Conservation (phyloP, 768 basidiomycete species). For the Cystobasidiopsis lactophilus region DNA sequence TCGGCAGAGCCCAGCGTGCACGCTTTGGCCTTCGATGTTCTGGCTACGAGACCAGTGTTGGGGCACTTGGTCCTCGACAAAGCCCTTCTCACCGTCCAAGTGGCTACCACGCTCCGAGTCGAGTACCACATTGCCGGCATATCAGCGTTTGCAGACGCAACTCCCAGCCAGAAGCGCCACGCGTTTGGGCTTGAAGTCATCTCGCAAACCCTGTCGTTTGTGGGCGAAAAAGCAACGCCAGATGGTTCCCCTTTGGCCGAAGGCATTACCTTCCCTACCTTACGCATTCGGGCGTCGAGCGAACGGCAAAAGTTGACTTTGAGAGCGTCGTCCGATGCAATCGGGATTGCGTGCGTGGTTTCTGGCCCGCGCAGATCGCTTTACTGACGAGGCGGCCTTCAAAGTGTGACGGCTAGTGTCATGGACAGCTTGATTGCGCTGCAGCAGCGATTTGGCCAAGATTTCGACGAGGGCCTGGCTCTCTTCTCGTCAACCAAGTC, state of each 20-base stretch:
- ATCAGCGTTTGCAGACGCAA: too few relatives aligned
- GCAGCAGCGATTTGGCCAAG: constrained; percentile 72
- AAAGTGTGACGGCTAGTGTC: constrained; percentile 59
- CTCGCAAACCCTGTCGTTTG: constrained; percentile 12
- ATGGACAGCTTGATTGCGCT: constrained; percentile 65
- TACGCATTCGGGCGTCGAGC: neutral
- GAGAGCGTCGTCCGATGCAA: constrained; percentile 41
- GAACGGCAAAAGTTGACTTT: constrained; percentile 29
- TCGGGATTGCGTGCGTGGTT: constrained; percentile 46
- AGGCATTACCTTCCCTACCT: neutral
- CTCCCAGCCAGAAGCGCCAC: too few relatives aligned
- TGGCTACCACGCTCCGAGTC: too few relatives aligned
- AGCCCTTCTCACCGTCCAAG: neutral
- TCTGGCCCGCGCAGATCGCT: too few relatives aligned
- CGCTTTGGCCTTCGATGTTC: too few relatives aligned
- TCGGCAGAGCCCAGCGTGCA: too few relatives aligned
- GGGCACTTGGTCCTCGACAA: neutral
- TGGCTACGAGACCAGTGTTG: neutral
- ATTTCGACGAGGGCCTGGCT: constrained; percentile 54
- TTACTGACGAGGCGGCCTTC: too few relatives aligned
- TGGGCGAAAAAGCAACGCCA: constrained; percentile 1
- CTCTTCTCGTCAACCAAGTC: constrained; percentile 30
- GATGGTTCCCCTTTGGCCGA: neutral
- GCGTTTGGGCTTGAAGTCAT: constrained; percentile 11
- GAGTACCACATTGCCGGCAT: too few relatives aligned